Conservation (phyloP, 169 alveolate species). For the Plasmodium gallinaceum region DNA sequence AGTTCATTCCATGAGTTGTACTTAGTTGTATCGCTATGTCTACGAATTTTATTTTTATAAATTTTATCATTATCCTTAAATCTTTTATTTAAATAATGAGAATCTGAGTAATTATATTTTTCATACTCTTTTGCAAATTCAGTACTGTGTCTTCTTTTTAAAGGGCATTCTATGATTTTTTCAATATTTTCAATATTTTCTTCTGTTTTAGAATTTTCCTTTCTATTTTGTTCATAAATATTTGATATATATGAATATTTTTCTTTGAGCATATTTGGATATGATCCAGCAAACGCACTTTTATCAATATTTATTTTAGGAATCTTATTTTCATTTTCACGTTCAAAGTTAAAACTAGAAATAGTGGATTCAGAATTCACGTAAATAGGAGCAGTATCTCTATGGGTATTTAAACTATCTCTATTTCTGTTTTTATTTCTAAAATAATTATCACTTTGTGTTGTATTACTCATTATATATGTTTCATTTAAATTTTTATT, state of each 20-base stretch:
- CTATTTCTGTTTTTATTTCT: conserved; percentile 20
- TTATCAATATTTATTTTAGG: conserved; percentile 5
- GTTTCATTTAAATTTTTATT: conserved; percentile 31
- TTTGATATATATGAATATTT: conserved; percentile 15
- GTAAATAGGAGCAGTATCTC: conserved; percentile 46
- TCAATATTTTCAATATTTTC: not conserved
- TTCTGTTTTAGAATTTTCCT: not conserved
- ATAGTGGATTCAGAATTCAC: conserved; percentile 53
- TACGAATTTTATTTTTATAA: conserved; percentile 24
- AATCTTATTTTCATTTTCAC: conserved; percentile 21
- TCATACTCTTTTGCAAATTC: conserved; percentile 37
- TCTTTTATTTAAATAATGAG: conserved; percentile 15
- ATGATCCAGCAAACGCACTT: not conserved
- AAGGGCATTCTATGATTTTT: conserved; percentile 7
- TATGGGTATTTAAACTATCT: conserved; percentile 34
- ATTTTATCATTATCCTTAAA: not conserved
- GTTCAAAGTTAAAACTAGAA: conserved; percentile 65
- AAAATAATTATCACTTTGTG: conserved; percentile 40
- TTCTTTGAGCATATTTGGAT: not conserved
- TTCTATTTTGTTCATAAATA: not conserved
- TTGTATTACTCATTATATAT: conserved; percentile 51
- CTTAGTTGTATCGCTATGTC: conserved; percentile 42
- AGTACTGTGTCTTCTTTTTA: conserved; percentile 67
- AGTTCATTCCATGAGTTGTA: conserved; percentile 1
- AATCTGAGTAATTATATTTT: conserved; percentile 24